A percentile compares a stretch with the other conserved stretches of the same genome.
Conservation (phyloP, 2,329 filamentous ascomycete species). For the Fusarium ramigenum region DNA sequence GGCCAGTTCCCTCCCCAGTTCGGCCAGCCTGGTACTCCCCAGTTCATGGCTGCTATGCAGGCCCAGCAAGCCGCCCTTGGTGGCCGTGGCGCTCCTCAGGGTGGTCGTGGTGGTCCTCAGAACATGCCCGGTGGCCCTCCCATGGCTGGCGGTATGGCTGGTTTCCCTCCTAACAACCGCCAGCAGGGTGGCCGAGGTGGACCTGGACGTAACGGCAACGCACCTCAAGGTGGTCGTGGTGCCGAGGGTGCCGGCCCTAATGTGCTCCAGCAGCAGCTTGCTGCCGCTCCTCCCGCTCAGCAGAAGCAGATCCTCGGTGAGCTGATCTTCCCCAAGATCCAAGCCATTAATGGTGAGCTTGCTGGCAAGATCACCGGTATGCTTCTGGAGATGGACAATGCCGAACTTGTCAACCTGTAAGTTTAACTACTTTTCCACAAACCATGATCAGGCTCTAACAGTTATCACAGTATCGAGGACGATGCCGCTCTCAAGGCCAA, state of each 20-base stretch:
- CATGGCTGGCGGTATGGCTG: slow-evolving; percentile 62
- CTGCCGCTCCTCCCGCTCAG: slow-evolving; percentile 70
- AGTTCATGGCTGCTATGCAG: slow-evolving; percentile 85
- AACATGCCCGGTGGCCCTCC: slow-evolving; percentile 78
- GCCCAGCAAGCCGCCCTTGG: slow-evolving; percentile 71
- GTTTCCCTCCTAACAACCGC: slow-evolving; percentile 66
- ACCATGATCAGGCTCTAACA: slow-evolving; percentile 32
- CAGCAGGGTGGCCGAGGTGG: slow-evolving; percentile 61
- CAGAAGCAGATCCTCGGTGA: slow-evolving; percentile 99
- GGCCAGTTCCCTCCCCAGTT: slow-evolving; percentile 84
- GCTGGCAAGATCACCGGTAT: slow-evolving; percentile 99
- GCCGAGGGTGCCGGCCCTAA: slow-evolving; percentile 44
- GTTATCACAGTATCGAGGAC: slow-evolving; percentile 78
- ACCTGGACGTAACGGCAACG: slow-evolving; percentile 55
- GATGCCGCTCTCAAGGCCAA: slow-evolving; percentile 89
- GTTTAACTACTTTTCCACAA: slow-evolving; percentile 52
- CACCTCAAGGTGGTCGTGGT: slow-evolving; percentile 60
- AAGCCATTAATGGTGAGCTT: slow-evolving; percentile 90
- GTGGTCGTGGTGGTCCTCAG: slow-evolving; percentile 68
- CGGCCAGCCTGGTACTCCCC: slow-evolving; percentile 81
- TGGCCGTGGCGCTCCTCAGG: slow-evolving; percentile 71
- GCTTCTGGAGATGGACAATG: slow-evolving; percentile 99
- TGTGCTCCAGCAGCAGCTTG: slow-evolving; percentile 67
- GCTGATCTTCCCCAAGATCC: slow-evolving; percentile 98
- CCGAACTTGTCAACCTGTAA: slow-evolving; percentile 94